Evolutionary conservation across 2,329 filamentous ascomycete genomes (phyloP), one percentile per base, ranked within the genome.

Genomic region (Microdochium paspali): DNA sequence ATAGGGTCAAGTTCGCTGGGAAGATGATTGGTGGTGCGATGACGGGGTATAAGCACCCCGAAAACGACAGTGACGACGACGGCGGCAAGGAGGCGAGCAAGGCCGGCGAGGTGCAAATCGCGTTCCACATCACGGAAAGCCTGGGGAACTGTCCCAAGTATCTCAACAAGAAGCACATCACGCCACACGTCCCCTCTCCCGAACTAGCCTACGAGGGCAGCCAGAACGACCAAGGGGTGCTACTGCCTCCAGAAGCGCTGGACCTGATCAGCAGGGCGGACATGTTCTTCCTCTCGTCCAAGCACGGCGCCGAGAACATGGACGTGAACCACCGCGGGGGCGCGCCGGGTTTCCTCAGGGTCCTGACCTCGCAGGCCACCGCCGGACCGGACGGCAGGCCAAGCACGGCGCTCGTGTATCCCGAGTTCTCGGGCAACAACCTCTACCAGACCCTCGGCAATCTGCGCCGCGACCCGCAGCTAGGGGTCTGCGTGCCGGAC

Each of bases 81-180:
- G 7, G 18, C 18, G 31, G 15, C 7, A 18, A 18, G 5, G 18
- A 3, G 10, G n/a, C 6, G 10, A 9, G 5, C 20, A 7, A 20
- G 5, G 58, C 58, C 4, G 61, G 54, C 7, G 62, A 66, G 4
- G 66, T 73, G 40, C 72, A 77, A 61, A 66, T 91, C 30, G 80
- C 84, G 13, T 70, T 89, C 42, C 75, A 76, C 35, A 80, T 94
- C 48, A 76, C 84, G 26, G 83, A 87, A 62, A 85, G 80, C 53
- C 58, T 94, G 67, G 83, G 87, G 0, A 94, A 93, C 56, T 94
- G 88, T 56, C 88, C 89, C 2, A 95, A 95, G 64, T 95, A 95
- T 56, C 61, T 95, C 28, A 93, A 91, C 63, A 80, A 79, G 57
- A 90, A 86, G 60, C 67, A 69, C 2, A 79, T 94, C 32, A 59